A percentile compares a stretch with the other conserved stretches of the same genome.
phyloP scores from a whole-genome alignment of 2,329 filamentous ascomycete genomes.

The Cryphonectria japonica region DNA sequence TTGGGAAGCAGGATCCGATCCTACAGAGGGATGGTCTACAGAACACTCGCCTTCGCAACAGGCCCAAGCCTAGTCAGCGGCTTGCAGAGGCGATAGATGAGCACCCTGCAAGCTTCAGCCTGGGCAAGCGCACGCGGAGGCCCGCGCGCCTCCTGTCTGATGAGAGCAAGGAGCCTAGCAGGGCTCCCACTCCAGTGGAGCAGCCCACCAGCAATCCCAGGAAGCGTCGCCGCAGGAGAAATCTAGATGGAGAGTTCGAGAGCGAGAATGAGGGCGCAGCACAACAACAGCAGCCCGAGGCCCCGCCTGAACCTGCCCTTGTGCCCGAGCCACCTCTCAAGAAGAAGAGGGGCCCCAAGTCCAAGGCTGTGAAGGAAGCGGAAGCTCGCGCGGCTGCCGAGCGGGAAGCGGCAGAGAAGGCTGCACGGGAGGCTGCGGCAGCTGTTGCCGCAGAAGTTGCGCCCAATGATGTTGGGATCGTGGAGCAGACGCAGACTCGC shows the following conservation, averaged over 20 bases:
- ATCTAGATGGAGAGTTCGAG: conserved; percentile 22
- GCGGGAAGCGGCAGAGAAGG: conserved; percentile 23
- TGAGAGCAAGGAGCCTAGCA: conserved; percentile 54
- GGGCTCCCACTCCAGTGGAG: conserved; percentile 53
- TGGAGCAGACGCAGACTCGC: conserved; percentile 16
- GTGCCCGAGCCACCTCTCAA: conserved; percentile 21
- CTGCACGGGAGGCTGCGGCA: conserved; percentile 14
- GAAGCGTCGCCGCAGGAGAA: conserved; percentile 28
- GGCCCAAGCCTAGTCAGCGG: conserved; percentile 61
- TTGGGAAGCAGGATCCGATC: conserved; percentile 62
- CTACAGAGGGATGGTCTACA: conserved; percentile 59
- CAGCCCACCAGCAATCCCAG: conserved; percentile 5
- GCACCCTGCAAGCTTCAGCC: conserved; percentile 42
- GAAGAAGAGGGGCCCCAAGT: conserved; percentile 25
- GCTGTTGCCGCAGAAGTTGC: not conserved
- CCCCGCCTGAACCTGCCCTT: conserved; percentile 26
- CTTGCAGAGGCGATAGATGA: conserved; percentile 57
- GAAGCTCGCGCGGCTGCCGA: conserved; percentile 27
- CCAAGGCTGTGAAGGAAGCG: conserved; percentile 27
- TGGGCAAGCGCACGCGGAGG: conserved; percentile 59
- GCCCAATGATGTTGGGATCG: conserved; percentile 9
- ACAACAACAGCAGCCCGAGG: not conserved
- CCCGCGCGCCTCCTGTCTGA: conserved; percentile 55
- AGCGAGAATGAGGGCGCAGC: conserved; percentile 19
- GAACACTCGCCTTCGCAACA: conserved; percentile 59